Percentiles rank a stretch among this genome's conserved stretches.
Evolutionary conservation across 345 rosid genomes (phyloP).

Genomic region (Eucalyptus cloeziana): DNA sequence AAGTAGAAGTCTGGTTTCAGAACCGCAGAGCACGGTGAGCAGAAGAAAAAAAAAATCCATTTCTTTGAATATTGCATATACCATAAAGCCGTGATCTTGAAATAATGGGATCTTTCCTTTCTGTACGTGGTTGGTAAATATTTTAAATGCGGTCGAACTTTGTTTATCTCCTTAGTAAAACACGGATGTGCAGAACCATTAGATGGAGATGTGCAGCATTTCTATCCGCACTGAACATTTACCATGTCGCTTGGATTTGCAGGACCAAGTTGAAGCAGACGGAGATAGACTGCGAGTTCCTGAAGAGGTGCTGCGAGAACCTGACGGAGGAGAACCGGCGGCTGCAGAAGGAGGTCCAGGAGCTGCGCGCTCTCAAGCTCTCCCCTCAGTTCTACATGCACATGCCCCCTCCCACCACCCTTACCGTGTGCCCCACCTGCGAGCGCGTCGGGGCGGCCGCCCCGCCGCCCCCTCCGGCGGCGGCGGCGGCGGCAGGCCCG

Average conservation of each 20-base stretch:
- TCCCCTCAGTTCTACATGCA: slow-evolving; percentile 99
- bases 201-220: neutral
- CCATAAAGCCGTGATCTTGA: neutral
- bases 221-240: neutral
- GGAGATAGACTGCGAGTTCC: slow-evolving; percentile 94
- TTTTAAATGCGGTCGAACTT: neutral
- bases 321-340: slow-evolving; percentile 95
- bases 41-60: neutral
- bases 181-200: neutral
- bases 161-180: neutral
- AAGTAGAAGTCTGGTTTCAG: slow-evolving; percentile 99
- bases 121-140: neutral
- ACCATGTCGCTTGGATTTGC: neutral
- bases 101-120: neutral
- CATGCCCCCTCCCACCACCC: slow-evolving; percentile 96
- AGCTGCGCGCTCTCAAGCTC: slow-evolving; percentile 86
- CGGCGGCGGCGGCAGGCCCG: neutral
- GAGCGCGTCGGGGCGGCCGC: slow-evolving; percentile 83
- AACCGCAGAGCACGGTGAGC: slow-evolving; percentile 95
- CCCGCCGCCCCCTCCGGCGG: neutral
- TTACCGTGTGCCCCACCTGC: slow-evolving; percentile 98
- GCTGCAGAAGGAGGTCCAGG: slow-evolving; percentile 89
- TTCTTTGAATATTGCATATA: neutral
- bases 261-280: slow-evolving; percentile 99
- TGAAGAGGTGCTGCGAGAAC: slow-evolving; percentile 92